phyloP scores from a whole-genome alignment of 305 asterid species.

The Rubia tinctorum region DNA sequence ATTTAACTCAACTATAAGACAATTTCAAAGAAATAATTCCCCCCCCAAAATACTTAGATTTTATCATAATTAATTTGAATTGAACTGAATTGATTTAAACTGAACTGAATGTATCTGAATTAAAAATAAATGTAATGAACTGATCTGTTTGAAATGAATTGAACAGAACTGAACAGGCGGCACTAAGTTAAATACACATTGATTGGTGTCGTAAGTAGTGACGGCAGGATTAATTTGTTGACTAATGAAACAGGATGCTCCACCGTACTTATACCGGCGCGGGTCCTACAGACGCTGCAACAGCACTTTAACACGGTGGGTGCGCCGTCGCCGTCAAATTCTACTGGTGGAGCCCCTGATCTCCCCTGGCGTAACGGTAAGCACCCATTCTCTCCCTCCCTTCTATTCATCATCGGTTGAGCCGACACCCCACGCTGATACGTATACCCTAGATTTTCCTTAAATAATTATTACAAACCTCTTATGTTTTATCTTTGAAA shows the following conservation, averaged over 20 bases:
- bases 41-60: too few relatives aligned
- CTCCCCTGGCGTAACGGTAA: conserved; percentile 33
- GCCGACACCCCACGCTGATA: not conserved
- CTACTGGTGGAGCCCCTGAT: conserved; percentile 10
- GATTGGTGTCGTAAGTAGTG: not conserved
- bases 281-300: conserved; percentile 63
- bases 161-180: too few relatives aligned
- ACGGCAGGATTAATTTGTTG: not conserved
- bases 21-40: too few relatives aligned
- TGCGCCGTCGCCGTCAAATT: conserved; percentile 29
- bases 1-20: too few relatives aligned
- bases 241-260: conserved; percentile 39
- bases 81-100: too few relatives aligned
- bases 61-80: too few relatives aligned
- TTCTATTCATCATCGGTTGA: not conserved
- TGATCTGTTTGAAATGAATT: too few relatives aligned
- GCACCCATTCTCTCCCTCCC: not conserved
- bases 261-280: conserved; percentile 68
- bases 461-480: not conserved
- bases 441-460: not conserved
- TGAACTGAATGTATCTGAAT: too few relatives aligned
- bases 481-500: not conserved
- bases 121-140: too few relatives aligned
- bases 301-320: conserved; percentile 42
- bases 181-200: not conserved